Base-by-base conservation (phyloP, 2,329 filamentous ascomycete genomes). In the Reticulascus tulasneorum region DNA sequence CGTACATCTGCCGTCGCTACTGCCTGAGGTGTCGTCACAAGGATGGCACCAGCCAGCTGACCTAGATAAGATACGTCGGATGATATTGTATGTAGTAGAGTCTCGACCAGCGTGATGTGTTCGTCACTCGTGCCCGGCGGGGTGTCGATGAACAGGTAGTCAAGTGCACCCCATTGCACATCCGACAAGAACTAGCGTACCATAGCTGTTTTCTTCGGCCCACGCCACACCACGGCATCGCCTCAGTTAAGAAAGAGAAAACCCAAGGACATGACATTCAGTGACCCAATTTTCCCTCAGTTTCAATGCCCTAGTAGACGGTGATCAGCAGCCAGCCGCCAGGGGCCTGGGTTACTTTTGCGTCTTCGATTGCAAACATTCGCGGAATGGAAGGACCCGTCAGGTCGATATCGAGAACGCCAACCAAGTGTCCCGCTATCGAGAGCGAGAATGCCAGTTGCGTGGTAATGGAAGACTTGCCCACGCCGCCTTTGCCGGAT, bases 171-270 rank as follows among this genome's bases (percentile, higher is more conserved):
- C 91, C 91, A 97, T 19, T 86, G 73, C 5, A 95, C 89, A 55
- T 96, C 89, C 2, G 85, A 84, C 18, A 97, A 69, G 56, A 98
- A 97, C 59, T 98, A 93, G 26, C 89, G 81, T 40, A 97, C 87
- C 93, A 98, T 98, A 31, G 91, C 93, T 4, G 93, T 97, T 68
- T 98, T 97, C 66, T 98, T 98, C 2, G 91, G 93, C 0, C 91
- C 91, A 37, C 93, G 79, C 91, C 91, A 98, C 26, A 97, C 91
- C 1, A 98, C 90, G 0, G 91, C 90, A 51, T 95, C 89, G 44
- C 85, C 86, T 50, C 91, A 73, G 44, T 81, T 78, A 5, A 82
- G 80, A 7, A 98, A 73, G 8, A 98, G 74, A 53, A 97, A 96
- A 6, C 89, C 93, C 2, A 98, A 71, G 36, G 87, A 94, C 84